These are phyloP conservation scores for Haplographium delicatum DNA, from an alignment of 495 filamentous ascomycete genomes.

Conservation along the genomic window DNA sequence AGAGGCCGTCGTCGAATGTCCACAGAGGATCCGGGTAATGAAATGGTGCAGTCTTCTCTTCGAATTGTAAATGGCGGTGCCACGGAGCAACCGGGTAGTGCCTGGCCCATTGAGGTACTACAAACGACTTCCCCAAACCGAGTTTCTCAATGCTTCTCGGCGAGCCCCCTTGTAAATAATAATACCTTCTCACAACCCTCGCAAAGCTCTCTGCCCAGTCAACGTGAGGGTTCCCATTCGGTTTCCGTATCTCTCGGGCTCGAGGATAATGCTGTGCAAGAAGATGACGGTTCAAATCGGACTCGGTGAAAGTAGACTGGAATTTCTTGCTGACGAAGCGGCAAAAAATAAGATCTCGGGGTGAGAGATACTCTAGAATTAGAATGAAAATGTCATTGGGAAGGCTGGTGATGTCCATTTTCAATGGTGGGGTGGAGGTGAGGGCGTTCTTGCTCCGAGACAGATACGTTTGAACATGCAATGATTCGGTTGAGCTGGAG, in stretches of 20 bases:
- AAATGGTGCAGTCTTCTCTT: slow-evolving; percentile 35
- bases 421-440: slow-evolving; percentile 2
- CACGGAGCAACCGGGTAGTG: slow-evolving; percentile 51
- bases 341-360: slow-evolving; percentile 46
- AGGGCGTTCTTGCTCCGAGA: neutral
- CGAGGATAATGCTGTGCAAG: slow-evolving; percentile 48
- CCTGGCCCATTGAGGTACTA: slow-evolving; percentile 25
- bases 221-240: slow-evolving; percentile 8
- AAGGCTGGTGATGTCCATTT: slow-evolving; percentile 44
- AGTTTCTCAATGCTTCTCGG: slow-evolving; percentile 46
- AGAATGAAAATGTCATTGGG: slow-evolving; percentile 49
- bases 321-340: slow-evolving; percentile 52
- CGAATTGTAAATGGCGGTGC: slow-evolving; percentile 48
- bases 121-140: slow-evolving; percentile 27
- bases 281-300: slow-evolving; percentile 38
- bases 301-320: slow-evolving; percentile 48
- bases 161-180: slow-evolving; percentile 44
- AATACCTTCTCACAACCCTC: slow-evolving; percentile 50
- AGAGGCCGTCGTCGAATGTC: slow-evolving; percentile 54
- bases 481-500: neutral
- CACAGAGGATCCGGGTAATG: slow-evolving; percentile 53
- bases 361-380: slow-evolving; percentile 45
- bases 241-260: slow-evolving; percentile 46
- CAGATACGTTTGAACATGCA: neutral
- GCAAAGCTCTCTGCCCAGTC: slow-evolving; percentile 46